Conservation (phyloP, 2,329 filamentous ascomycete species). For the Phialophora verrucosa region DNA sequence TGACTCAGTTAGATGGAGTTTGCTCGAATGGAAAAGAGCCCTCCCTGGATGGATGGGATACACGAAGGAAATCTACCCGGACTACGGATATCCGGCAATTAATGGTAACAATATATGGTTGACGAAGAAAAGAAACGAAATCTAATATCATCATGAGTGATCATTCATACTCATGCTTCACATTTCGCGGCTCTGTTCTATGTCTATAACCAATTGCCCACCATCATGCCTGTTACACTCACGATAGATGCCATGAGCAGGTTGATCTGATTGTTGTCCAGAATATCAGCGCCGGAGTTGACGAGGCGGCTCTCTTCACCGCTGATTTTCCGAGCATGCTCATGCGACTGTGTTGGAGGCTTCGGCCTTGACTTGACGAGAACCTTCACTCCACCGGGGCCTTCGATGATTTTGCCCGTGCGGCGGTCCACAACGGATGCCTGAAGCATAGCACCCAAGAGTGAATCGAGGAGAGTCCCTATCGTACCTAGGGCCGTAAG, state of each 20-base stretch:
- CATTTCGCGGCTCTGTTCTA: neutral
- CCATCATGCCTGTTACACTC: constrained; percentile 76
- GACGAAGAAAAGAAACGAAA: constrained; percentile 5
- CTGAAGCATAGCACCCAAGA: constrained; percentile 84
- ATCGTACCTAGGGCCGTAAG: constrained; percentile 75
- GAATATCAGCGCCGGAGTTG: constrained; percentile 71
- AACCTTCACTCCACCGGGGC: constrained; percentile 71
- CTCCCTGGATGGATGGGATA: constrained; percentile 4
- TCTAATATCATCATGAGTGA: neutral
- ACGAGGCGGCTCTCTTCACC: constrained; percentile 60
- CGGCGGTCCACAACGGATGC: constrained; percentile 82
- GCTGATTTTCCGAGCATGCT: constrained; percentile 8
- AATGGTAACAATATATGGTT: constrained; percentile 11
- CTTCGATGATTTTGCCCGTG: constrained; percentile 87
- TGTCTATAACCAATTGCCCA: constrained; percentile 45
- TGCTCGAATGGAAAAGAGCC: constrained; percentile 5
- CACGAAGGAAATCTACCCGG: constrained; percentile 4
- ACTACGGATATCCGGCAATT: constrained; percentile 8
- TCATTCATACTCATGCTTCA: neutral
- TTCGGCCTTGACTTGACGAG: constrained; percentile 30
- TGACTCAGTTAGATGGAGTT: constrained; percentile 12
- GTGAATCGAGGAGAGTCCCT: constrained; percentile 84
- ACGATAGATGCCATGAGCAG: constrained; percentile 84
- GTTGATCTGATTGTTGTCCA: constrained; percentile 97
- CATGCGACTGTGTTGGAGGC: constrained; percentile 7